phyloP scores from a whole-genome alignment of 2,329 filamentous ascomycete genomes.

The Phaeophleospora eucalypticola region DNA sequence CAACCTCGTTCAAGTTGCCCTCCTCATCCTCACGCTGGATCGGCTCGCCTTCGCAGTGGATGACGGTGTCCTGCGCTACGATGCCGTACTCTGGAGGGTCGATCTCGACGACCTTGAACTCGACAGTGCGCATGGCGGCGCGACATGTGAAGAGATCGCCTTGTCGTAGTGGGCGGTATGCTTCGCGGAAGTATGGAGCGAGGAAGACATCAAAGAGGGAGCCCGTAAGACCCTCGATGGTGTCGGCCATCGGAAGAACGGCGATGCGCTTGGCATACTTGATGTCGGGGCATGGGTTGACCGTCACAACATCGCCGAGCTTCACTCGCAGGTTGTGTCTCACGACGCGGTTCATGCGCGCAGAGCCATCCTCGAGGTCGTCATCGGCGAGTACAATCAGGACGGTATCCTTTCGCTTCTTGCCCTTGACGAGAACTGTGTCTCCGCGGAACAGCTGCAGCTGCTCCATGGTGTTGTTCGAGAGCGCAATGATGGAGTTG shows the following conservation, averaged over 20 bases:
- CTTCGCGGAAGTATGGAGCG: slow-evolving; percentile 98
- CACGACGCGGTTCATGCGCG: slow-evolving; percentile 96
- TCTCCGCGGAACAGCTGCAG: slow-evolving; percentile 98
- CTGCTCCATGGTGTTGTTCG: slow-evolving; percentile 97
- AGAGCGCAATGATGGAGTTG: slow-evolving; percentile 98
- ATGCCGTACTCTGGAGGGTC: slow-evolving; percentile 98
- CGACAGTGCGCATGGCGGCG: slow-evolving; percentile 97
- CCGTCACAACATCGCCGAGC: slow-evolving; percentile 95
- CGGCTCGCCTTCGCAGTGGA: slow-evolving; percentile 95
- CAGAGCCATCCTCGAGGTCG: slow-evolving; percentile 94
- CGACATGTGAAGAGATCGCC: slow-evolving; percentile 96
- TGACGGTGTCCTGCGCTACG: slow-evolving; percentile 96
- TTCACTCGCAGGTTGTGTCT: slow-evolving; percentile 98
- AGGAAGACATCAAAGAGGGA: slow-evolving; percentile 99
- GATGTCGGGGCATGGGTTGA: slow-evolving; percentile 97
- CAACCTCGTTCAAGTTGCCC: slow-evolving; percentile 98
- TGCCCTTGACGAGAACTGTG: slow-evolving; percentile 95
- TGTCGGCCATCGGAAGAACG: slow-evolving; percentile 95
- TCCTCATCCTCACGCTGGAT: slow-evolving; percentile 99
- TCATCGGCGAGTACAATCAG: slow-evolving; percentile 96
- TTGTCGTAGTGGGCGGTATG: slow-evolving; percentile 94
- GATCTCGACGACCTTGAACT: slow-evolving; percentile 99
- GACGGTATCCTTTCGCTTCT: slow-evolving; percentile 99
- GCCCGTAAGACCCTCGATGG: slow-evolving; percentile 93
- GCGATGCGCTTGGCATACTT: slow-evolving; percentile 99